A percentile compares a stretch with the other conserved stretches of the same genome.
Evolutionary conservation across 2,329 filamentous ascomycete genomes (phyloP).

Genomic region (Cercospora janseana): DNA sequence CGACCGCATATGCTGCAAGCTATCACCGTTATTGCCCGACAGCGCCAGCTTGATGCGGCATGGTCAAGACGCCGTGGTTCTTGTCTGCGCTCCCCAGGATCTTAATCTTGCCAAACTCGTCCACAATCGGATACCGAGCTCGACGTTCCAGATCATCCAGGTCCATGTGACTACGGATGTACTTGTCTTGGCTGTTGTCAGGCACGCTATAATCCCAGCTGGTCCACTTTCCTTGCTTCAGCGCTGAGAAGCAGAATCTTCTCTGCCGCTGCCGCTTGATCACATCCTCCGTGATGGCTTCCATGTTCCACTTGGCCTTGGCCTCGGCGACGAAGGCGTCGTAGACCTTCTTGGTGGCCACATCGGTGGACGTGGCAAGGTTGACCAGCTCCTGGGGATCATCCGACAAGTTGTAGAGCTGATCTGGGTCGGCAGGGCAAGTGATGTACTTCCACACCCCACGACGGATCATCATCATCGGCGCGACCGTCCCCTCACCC

Average conservation of each 20-base stretch:
- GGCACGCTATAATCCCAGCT: conserved; percentile 83
- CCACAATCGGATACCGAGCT: conserved; percentile 65
- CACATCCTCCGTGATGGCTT: conserved; percentile 71
- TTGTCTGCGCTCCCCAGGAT: conserved; percentile 26
- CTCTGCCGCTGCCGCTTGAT: conserved; percentile 75
- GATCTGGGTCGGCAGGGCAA: conserved; percentile 78
- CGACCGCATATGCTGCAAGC: neutral
- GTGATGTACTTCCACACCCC: conserved; percentile 88
- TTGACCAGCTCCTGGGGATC: conserved; percentile 80
- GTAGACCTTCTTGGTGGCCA: conserved; percentile 42
- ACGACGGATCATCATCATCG: conserved; percentile 90
- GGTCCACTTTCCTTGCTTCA: conserved; percentile 72
- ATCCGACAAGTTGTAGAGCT: conserved; percentile 73
- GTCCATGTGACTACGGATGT: conserved; percentile 79
- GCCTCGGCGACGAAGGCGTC: conserved; percentile 72
- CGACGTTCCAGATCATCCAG: conserved; percentile 76
- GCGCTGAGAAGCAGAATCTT: conserved; percentile 73
- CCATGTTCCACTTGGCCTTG: conserved; percentile 74
- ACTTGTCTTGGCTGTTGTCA: conserved; percentile 63
- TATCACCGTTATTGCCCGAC: conserved; percentile 33
- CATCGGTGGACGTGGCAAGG: conserved; percentile 51
- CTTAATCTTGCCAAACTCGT: conserved; percentile 42
- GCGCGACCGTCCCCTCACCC: conserved; percentile 83
- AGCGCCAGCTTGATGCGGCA: conserved; percentile 38
- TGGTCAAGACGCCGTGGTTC: conserved; percentile 24